Conservation (phyloP, 805 yeast species). For the Sugiyamaella americana region DNA sequence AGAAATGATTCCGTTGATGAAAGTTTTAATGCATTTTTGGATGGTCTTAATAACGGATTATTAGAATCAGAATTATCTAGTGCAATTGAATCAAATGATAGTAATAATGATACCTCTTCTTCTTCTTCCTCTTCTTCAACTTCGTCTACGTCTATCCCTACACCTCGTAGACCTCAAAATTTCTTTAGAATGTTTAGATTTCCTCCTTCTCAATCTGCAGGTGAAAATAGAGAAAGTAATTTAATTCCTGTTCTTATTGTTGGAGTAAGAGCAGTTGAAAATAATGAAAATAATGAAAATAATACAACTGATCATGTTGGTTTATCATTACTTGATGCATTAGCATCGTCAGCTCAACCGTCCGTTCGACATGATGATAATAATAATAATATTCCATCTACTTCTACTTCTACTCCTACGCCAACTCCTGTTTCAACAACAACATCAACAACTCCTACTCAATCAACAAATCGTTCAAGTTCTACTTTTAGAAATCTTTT, state of each 20-base stretch:
- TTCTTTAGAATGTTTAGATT: conserved; percentile 34
- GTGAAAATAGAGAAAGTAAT: conserved; percentile 5
- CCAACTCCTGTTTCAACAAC: not conserved
- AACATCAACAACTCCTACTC: not conserved
- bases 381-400: too few species aligned
- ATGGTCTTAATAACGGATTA: conserved; percentile 37
- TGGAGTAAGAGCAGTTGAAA: conserved; percentile 42
- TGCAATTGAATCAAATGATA: conserved; percentile 10
- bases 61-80: conserved; percentile 36
- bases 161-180: conserved; percentile 21
- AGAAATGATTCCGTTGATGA: conserved; percentile 19
- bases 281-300: conserved; percentile 13
- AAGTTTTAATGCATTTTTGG: conserved; percentile 41
- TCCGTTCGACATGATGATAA: too few species aligned
- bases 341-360: conserved; percentile 9
- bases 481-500: conserved; percentile 2
- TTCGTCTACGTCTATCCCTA: too few species aligned
- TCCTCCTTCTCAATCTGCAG: conserved; percentile 24
- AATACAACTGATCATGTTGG: too few species aligned
- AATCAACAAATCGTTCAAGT: not conserved
- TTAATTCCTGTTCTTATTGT: conserved; percentile 44
- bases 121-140: conserved; percentile 8
- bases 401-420: not conserved
- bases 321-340: conserved; percentile 16
- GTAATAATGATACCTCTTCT: conserved; percentile 10